Conservation (phyloP, 2,329 filamentous ascomycete species). For the Bipolaris cookei region DNA sequence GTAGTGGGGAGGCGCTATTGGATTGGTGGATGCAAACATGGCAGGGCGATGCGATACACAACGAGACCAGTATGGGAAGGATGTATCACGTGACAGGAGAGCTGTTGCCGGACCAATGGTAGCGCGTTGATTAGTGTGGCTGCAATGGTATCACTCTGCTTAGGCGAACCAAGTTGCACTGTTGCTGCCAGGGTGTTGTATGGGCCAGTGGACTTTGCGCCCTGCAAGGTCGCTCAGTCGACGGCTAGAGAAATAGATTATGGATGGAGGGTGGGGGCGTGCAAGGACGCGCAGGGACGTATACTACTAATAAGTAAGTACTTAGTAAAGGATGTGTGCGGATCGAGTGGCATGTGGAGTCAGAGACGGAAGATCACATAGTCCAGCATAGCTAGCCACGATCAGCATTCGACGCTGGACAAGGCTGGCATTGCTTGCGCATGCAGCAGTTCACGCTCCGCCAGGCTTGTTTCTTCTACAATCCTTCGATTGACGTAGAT, state of each 20-base stretch:
- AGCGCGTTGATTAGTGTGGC: neutral
- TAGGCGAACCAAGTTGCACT: neutral
- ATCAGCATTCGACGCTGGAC: constrained; percentile 1
- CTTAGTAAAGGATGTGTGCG: neutral
- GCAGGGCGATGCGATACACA: neutral
- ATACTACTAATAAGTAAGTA: no score
- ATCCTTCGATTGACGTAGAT: constrained; percentile 35
- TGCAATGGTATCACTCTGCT: neutral
- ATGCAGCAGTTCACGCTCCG: constrained; percentile 7
- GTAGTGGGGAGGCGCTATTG: neutral
- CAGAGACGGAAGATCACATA: neutral
- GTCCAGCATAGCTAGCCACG: constrained; percentile 8
- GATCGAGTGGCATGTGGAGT: constrained; percentile 7
- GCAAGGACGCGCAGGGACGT: no score
- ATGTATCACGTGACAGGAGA: neutral
- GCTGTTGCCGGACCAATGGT: neutral
- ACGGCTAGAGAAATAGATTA: constrained; percentile 3
- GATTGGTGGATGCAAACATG: constrained; percentile 4
- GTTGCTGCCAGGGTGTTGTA: constrained; percentile 1
- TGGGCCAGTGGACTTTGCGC: neutral
- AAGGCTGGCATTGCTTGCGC: neutral
- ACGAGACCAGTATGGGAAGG: neutral
- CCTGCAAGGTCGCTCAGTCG: neutral
- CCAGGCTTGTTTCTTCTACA: constrained; percentile 16
- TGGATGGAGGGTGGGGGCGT: neutral